A percentile compares a stretch with the other conserved stretches of the same genome.
Conservation (phyloP, 2,329 filamentous ascomycete species). For the Paraconiothyrium brasiliense region DNA sequence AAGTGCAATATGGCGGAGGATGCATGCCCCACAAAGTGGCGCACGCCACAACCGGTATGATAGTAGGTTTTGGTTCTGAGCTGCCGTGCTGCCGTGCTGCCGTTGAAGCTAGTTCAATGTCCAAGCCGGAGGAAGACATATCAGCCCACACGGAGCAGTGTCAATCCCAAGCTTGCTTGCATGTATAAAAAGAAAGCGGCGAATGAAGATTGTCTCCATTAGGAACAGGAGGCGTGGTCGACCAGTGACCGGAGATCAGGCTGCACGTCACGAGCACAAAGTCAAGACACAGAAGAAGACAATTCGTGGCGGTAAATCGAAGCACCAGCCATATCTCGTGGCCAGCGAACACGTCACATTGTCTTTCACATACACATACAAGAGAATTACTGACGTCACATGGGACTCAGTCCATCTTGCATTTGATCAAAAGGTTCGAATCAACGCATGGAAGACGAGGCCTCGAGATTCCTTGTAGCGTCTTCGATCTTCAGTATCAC, state of each 20-base stretch:
- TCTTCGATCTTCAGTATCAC: neutral
- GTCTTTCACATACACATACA: no score
- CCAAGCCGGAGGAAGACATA: no score
- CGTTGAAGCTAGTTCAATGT: neutral
- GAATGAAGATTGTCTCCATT: neutral
- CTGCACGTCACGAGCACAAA: neutral
- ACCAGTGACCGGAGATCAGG: neutral
- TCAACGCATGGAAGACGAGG: neutral
- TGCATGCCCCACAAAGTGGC: conserved; percentile 8
- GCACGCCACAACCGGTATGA: neutral
- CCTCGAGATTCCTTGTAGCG: neutral
- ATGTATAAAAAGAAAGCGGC: neutral
- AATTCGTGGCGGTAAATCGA: neutral
- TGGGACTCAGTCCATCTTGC: no score
- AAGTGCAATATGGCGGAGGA: neutral
- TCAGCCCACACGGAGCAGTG: no score
- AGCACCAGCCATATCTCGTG: neutral
- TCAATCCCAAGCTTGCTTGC: neutral
- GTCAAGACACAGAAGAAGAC: neutral
- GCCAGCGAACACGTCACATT: no score
- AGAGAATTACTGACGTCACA: no score
- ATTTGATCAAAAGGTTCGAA: no score
- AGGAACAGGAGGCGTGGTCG: neutral
- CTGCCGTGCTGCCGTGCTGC: neutral
- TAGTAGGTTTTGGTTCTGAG: neutral